These are phyloP conservation scores for Senecio squalidus DNA, from an alignment of 140 eudicot species.

Conservation along the genomic window DNA sequence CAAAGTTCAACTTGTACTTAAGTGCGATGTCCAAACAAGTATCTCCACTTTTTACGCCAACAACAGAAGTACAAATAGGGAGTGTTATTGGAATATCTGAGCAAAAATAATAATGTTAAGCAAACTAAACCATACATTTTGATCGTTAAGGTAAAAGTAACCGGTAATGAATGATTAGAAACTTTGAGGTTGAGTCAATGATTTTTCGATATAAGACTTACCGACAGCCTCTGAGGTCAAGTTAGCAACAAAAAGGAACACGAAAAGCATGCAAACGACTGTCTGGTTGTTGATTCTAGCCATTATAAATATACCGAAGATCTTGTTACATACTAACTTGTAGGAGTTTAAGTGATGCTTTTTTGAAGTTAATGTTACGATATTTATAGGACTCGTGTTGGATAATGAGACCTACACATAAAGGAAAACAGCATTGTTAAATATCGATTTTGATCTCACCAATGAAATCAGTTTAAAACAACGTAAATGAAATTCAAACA, in stretches of 20 bases:
- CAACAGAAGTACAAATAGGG: constrained; percentile 13
- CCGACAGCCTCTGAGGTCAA: constrained; percentile 2
- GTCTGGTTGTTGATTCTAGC: background rate
- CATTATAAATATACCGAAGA: background rate
- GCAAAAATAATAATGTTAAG: background rate
- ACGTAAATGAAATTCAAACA: too few species aligned
- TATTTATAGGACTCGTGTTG: background rate
- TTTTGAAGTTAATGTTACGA: background rate
- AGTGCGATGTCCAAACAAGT: constrained; percentile 19
- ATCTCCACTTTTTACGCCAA: constrained; percentile 26
- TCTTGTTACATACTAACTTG: background rate
- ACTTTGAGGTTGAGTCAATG: too few species aligned
- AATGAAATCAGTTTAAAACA: background rate
- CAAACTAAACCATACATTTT: background rate
- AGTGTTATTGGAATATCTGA: constrained; percentile 3
- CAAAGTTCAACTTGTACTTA: constrained; percentile 18
- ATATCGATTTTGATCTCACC: background rate
- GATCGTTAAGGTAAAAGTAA: background rate
- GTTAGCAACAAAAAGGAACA: constrained; percentile 14
- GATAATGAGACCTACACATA: background rate
- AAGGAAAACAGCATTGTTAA: background rate
- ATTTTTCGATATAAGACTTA: background rate
- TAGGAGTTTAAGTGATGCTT: background rate
- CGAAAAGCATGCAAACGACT: constrained; percentile 6
- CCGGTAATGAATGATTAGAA: background rate